Evolutionary conservation across 495 filamentous ascomycete species (phyloP).

Genomic region (Tuber magnatum): DNA sequence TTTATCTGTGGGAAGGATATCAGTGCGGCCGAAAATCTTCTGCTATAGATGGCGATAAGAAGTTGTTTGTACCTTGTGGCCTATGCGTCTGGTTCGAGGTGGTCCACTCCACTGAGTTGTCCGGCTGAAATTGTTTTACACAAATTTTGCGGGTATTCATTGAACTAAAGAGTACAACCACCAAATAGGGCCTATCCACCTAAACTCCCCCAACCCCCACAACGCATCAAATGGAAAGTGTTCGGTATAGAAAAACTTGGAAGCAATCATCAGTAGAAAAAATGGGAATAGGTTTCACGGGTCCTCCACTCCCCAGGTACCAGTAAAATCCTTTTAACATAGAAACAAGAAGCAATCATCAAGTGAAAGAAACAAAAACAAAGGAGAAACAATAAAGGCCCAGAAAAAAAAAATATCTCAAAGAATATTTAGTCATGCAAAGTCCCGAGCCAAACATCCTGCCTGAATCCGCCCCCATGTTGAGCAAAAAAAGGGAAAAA

Average conservation of each 20-base stretch:
- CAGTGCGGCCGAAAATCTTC: not conserved
- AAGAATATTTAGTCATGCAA: not conserved
- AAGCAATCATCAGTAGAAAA: not conserved
- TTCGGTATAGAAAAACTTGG: not conserved
- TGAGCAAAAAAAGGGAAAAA: too few relatives aligned
- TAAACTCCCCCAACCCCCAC: not conserved
- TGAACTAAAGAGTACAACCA: not conserved
- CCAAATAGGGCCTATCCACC: not conserved
- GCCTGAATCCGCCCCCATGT: not conserved
- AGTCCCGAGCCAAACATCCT: not conserved
- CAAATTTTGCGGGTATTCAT: not conserved
- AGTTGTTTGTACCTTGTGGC: not conserved
- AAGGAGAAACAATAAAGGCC: not conserved
- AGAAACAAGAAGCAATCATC: not conserved
- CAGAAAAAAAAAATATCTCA: not conserved
- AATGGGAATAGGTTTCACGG: not conserved
- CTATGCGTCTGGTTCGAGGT: not conserved
- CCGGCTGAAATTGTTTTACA: not conserved
- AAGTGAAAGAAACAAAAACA: not conserved
- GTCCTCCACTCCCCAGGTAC: not conserved
- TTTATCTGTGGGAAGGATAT: not conserved
- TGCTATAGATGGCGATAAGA: not conserved
- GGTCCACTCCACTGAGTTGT: not conserved
- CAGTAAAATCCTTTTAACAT: not conserved
- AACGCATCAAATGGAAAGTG: not conserved